These are phyloP conservation scores for Lanzia echinophila DNA, from an alignment of 2,329 filamentous ascomycete genomes.

Conservation along the genomic window DNA sequence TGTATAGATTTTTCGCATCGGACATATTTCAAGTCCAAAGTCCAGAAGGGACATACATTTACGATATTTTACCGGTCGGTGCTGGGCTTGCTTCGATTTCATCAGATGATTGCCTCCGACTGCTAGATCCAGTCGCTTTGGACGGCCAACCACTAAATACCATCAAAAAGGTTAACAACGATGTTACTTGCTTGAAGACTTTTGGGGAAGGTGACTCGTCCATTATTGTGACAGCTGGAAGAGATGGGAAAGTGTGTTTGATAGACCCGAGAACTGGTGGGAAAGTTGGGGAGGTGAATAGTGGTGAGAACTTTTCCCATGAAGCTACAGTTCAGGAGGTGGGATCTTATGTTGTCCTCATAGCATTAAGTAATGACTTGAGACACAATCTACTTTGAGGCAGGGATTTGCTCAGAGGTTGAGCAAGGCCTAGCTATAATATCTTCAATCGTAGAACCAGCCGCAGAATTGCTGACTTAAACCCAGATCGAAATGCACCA, in stretches of 20 bases:
- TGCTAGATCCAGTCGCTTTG: constrained; percentile 56
- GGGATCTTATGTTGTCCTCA: background rate
- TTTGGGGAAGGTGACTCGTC: constrained; percentile 41
- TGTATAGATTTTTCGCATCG: constrained; percentile 26
- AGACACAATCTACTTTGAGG: background rate
- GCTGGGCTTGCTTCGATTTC: constrained; percentile 43
- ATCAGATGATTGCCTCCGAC: constrained; percentile 62
- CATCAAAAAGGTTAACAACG: constrained; percentile 49
- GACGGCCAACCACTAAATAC: constrained; percentile 42
- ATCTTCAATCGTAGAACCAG: too few species aligned
- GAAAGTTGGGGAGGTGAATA: constrained; percentile 36
- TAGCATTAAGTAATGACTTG: background rate
- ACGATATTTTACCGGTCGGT: constrained; percentile 33
- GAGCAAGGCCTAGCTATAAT: too few species aligned
- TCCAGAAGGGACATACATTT: constrained; percentile 36
- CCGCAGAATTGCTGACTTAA: background rate
- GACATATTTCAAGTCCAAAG: constrained; percentile 23
- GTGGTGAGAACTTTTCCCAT: constrained; percentile 23
- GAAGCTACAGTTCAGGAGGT: background rate
- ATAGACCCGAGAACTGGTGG: constrained; percentile 57
- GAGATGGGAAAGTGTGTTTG: constrained; percentile 59
- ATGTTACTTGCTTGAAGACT: constrained; percentile 55
- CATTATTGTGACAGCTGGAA: constrained; percentile 61
- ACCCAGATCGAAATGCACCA: constrained; percentile 39
- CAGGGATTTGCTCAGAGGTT: background rate